Evolutionary conservation across 768 basidiomycete genomes (phyloP), one percentile per base, ranked within the genome.

Genomic region (Boletus speciosus): DNA sequence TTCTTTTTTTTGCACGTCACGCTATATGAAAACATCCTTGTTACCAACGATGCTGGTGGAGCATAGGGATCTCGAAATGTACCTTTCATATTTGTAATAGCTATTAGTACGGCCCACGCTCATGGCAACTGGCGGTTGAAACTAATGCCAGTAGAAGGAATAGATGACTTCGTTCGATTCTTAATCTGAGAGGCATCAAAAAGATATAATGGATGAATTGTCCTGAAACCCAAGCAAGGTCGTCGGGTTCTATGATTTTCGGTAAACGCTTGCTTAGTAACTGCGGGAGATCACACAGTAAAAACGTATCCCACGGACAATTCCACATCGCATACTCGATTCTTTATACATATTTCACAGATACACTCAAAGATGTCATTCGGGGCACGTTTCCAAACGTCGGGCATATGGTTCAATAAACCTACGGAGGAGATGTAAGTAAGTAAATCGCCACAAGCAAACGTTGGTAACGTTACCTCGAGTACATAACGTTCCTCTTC

Each of bases 401-500:
- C n/a, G 6, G 35, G 15, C 0, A 5, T 4, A 5, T 3, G 7
- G 19, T 27, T 69, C 49, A 68, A 49, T 68, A 68, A 38, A 68
- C 67, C 66, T 68, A 23, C 41, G 12, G 4, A 45, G 6, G 8
- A 21, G 31, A 42, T 15, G 34, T 25, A 16, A 16, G 34, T 64
- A 15, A 61, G 54, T 29, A 45, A 19, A 35, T 43, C n/a, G 21
- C 16, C 31, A 29, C 6, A 16, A 27, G 23, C 2, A 43, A 42
- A 34, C 9, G 35, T 16, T 1, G 14, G 35, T 23, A 16, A 46
- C 39, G 21, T 52, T 51, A 71, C 97, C 82, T 99, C 97, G 23
- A 98, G 81, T 9, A 99, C 93, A 71, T 98, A 99, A 42, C 96
- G 86, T 72, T 98, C 97, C 63, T 94, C 93, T 70, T 95, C 96